Base-by-base conservation (phyloP, 192 early-diverging fungal species). In the Oehlia diaphana region DNA sequence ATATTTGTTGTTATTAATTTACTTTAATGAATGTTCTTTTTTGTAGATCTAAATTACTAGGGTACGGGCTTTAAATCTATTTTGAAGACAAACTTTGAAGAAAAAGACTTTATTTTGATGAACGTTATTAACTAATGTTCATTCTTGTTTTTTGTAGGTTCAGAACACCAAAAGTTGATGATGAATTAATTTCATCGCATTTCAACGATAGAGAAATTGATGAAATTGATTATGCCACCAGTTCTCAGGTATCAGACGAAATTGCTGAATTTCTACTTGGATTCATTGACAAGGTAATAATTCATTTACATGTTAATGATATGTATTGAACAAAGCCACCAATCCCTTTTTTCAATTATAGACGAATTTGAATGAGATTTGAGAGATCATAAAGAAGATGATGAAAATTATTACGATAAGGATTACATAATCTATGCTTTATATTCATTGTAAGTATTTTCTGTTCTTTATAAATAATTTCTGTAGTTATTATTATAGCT, bases 371-470 rank as follows among this genome's bases (percentile, higher is more conserved):
- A 77, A 77, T 12, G 75, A 77, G 0, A 77, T 77, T 37, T 0
- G 64, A 77, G 47, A 67, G 37, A 77, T 68, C 5, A 50, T 77
- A 77, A 77, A 77, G 16, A 49, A 77, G 50, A 44, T 67, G 37
- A 77, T 67, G 63, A 75, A 49, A 80, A 67, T 16, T 0, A 80
- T 73, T 42, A 80, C 49, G 79, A 80, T 68, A 72, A 64, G 9
- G 72, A 80, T 58, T 80, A 75, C 44, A 80, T 80, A 2, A 33
- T 75, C 19, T 76, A 50, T 75, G 72, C 70, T 63, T 6, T 73
- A 63, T 58, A 80, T 75, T 31, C 79, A 47, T 63, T 80, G 79
- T 31, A 31, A 31, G 28, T 31, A 31, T 31, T 31, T 31, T 31
- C 28, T 31, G 28, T 31, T 31, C 28, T 31, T 31, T 31, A 31